Evolutionary conservation across 2,329 filamentous ascomycete genomes (phyloP), one percentile per base, ranked within the genome.

Genomic region (Parascedosporium putredinis): DNA sequence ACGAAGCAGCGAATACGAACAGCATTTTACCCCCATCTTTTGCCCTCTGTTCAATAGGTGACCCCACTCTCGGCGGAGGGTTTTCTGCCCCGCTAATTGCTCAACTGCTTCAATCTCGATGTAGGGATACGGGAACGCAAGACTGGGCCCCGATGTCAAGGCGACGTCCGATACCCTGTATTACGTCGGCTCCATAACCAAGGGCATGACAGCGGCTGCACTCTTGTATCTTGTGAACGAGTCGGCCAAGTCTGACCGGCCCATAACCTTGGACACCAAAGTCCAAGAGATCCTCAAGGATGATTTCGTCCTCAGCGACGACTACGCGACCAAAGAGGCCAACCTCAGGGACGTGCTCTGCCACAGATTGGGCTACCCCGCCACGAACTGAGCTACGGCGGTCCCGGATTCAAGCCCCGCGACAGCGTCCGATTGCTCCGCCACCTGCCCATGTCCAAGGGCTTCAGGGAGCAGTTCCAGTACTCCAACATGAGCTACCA

Each of bases 101-200:
- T n/a, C n/a, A n/a, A n/a, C n/a, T n/a, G n/a, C n/a, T n/a, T n/a
- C n/a, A n/a, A n/a, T n/a, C n/a, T n/a, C n/a, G n/a, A n/a, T n/a
- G n/a, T 18, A 49, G 46, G 34, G 46, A 9, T 42, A 49, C 14
- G 46, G 46, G 5, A 16, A 29, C 7, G 46, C 46, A 2, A 43
- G 16, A 14, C 14, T 42, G 3, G 24, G 42, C 16, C 62, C 54
- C 52, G 71, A 69, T 65, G 66, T 27, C 63, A 67, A 53, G 60
- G 71, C 53, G 52, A 68, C 55, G 57, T 64, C 47, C 51, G 62
- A 72, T 25, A 79, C 76, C 0, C 64, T 81, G 2, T 81, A 75
- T 62, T 76, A 74, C 51, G 67, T 66, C 2, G 79, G 70, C 2
- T 79, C 75, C 38, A 78, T 70, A 1, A 78, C 75, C 18, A 82